phyloP scores from a whole-genome alignment of 768 basidiomycete species.

The Russula ochroleuca region DNA sequence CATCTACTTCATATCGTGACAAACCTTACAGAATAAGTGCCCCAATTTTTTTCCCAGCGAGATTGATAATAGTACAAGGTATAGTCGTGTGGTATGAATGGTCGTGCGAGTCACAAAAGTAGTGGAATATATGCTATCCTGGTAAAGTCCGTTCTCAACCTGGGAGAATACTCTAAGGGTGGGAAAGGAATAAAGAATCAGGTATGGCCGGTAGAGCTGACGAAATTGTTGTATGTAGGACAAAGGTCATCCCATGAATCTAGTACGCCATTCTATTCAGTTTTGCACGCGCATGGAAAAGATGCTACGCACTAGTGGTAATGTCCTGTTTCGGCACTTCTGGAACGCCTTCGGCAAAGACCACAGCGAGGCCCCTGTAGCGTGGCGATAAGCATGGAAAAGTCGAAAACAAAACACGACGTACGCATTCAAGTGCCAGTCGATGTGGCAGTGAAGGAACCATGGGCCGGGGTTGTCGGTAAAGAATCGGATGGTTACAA shows the following conservation, averaged over 20 bases:
- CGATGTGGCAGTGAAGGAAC: constrained; percentile 36
- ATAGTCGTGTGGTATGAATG: neutral
- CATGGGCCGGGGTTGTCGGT: constrained; percentile 35
- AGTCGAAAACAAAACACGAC: neutral
- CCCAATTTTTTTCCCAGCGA: neutral
- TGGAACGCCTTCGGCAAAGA: constrained; percentile 23
- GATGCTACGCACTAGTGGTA: constrained; percentile 3
- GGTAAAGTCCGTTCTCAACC: neutral
- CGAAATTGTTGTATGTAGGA: constrained; percentile 14
- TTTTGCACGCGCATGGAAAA: neutral
- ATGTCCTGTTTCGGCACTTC: constrained; percentile 6
- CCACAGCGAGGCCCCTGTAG: constrained; percentile 24
- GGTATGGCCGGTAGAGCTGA: neutral
- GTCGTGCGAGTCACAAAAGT: neutral
- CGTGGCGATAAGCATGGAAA: neutral
- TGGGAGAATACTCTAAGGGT: neutral
- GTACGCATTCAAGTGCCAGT: constrained; percentile 32
- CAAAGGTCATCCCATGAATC: constrained; percentile 22
- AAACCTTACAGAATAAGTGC: neutral
- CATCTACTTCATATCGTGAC: no score
- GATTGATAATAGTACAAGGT: neutral
- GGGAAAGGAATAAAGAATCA: neutral
- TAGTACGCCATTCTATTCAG: neutral
- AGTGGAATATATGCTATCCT: neutral
- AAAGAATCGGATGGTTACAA: constrained; percentile 31